These are phyloP conservation scores for Ustilago hordei DNA, from an alignment of 1,284 basidiomycete genomes.

Conservation along the genomic window DNA sequence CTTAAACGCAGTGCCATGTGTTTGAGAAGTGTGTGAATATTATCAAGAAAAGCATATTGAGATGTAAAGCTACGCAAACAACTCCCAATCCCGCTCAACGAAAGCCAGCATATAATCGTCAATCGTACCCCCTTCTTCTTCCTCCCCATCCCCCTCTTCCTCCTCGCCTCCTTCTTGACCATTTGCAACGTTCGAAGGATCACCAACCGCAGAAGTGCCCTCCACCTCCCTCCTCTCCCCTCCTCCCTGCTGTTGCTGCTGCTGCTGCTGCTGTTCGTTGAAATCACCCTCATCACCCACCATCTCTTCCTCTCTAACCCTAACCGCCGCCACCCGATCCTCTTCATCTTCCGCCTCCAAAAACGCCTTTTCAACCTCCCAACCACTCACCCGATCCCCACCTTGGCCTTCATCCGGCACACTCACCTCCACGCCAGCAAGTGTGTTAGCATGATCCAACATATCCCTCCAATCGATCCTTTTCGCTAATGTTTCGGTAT, in stretches of 20 bases:
- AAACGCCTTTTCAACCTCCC: constrained; percentile 77
- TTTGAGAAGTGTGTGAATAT: background rate
- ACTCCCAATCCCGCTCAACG: constrained; percentile 81
- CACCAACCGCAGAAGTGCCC: constrained; percentile 8
- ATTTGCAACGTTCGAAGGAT: background rate
- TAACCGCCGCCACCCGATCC: constrained; percentile 81
- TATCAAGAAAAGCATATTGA: background rate
- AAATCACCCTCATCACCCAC: constrained; percentile 78
- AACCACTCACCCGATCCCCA: constrained; percentile 55
- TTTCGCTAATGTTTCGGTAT: constrained; percentile 70
- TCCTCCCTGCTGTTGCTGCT: constrained; percentile 1
- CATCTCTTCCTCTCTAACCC: constrained; percentile 86
- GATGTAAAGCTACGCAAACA: constrained; percentile 72
- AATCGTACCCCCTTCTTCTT: constrained; percentile 76
- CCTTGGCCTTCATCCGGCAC: constrained; percentile 64
- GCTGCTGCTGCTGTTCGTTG: constrained; percentile 14
- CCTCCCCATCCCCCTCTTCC: constrained; percentile 73
- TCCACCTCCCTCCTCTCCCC: background rate
- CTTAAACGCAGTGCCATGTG: background rate
- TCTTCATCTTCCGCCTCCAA: constrained; percentile 89
- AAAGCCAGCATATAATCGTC: constrained; percentile 88
- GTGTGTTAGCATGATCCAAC: constrained; percentile 73
- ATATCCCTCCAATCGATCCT: constrained; percentile 83
- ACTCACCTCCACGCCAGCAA: constrained; percentile 61
- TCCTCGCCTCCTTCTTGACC: constrained; percentile 72